phyloP scores from a whole-genome alignment of 2,329 filamentous ascomycete species.

The Chrysoporthe puriensis region DNA sequence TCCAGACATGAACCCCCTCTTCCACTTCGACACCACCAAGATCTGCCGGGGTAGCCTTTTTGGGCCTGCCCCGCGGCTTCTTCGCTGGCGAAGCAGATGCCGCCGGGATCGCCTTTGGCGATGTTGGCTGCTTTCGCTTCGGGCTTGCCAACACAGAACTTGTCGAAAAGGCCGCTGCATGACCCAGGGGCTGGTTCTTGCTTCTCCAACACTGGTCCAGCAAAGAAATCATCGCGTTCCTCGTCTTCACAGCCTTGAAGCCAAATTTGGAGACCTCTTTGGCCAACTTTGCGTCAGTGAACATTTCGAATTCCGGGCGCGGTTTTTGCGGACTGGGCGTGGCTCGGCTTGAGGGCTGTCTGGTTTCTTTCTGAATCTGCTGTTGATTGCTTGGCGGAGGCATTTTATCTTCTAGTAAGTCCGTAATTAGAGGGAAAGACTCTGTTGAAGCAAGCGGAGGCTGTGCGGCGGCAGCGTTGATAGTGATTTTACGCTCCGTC shows the following conservation, averaged over 20 bases:
- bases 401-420: slow-evolving; percentile 30
- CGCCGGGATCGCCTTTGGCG: not conserved
- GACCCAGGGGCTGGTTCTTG: slow-evolving; percentile 43
- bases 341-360: slow-evolving; percentile 7
- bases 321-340: slow-evolving; percentile 25
- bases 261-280: slow-evolving; percentile 67
- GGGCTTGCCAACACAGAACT: slow-evolving; percentile 27
- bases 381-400: slow-evolving; percentile 40
- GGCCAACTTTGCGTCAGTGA: slow-evolving; percentile 65
- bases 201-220: slow-evolving; percentile 73
- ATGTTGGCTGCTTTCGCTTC: slow-evolving; percentile 29
- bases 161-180: slow-evolving; percentile 28
- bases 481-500: slow-evolving; percentile 28
- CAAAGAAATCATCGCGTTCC: slow-evolving; percentile 70
- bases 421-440: slow-evolving; percentile 14
- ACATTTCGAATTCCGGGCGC: slow-evolving; percentile 62
- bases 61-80: slow-evolving; percentile 40
- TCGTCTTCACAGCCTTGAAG: slow-evolving; percentile 72
- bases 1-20: no score
- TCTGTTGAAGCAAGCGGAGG: not conserved
- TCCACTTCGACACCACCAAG: not conserved
- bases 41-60: slow-evolving; percentile 35
- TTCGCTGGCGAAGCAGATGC: slow-evolving; percentile 17
- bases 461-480: slow-evolving; percentile 12
- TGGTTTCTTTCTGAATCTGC: slow-evolving; percentile 33